A percentile compares a stretch with the other conserved stretches of the same genome.
Conservation (phyloP, 2,329 filamentous ascomycete genomes). For the Epichloe aotearoae region DNA sequence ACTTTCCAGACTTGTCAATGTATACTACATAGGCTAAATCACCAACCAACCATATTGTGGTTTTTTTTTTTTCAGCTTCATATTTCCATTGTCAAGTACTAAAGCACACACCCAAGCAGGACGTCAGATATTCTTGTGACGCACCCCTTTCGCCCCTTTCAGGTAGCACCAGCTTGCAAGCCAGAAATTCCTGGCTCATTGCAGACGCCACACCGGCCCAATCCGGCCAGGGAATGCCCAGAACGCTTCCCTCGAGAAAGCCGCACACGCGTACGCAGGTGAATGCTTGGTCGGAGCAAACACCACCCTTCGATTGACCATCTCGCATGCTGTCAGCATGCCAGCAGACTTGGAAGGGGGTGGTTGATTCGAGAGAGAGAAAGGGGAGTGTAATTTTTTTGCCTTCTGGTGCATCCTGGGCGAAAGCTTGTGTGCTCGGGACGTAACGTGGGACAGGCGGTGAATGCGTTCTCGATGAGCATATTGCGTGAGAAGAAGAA, state of each 20-base stretch:
- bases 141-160: neutral
- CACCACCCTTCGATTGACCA: neutral
- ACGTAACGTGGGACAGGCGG: neutral
- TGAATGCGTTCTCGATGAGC: neutral
- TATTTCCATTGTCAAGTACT: too few species aligned
- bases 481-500: neutral
- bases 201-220: constrained; percentile 2
- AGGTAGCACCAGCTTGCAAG: neutral
- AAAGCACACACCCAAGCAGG: too few species aligned
- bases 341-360: neutral
- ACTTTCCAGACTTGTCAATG: too few species aligned
- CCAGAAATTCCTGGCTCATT: neutral
- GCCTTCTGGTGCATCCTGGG: neutral
- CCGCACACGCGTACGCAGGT: neutral
- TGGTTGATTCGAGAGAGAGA: neutral
- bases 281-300: neutral
- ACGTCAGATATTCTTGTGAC: neutral
- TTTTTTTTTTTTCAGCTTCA: too few species aligned
- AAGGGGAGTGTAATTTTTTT: neutral
- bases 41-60: too few species aligned
- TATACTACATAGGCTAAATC: too few species aligned
- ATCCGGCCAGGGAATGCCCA: neutral
- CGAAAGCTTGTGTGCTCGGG: neutral
- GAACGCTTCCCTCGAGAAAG: neutral
- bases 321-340: neutral